phyloP scores from a whole-genome alignment of 2,329 filamentous ascomycete genomes.

The Volutella citrinella region DNA sequence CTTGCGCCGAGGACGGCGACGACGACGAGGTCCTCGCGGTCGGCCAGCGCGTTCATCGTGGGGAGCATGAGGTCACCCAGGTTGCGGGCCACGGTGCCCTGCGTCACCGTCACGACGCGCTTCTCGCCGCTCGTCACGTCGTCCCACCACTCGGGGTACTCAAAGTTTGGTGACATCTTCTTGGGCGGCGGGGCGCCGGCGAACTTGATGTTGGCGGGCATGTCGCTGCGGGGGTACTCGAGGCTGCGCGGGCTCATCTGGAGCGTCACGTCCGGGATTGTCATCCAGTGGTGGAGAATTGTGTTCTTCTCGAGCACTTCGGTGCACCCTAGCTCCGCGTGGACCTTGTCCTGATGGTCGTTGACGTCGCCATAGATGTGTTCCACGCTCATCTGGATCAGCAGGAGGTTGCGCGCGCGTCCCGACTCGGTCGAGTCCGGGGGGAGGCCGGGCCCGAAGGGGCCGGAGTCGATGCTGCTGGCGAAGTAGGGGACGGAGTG shows the following conservation, averaged over 20 bases:
- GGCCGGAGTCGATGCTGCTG: constrained; percentile 36
- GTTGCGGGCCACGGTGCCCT: constrained; percentile 42
- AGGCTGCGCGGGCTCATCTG: constrained; percentile 37
- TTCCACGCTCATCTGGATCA: constrained; percentile 21
- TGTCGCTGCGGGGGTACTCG: constrained; percentile 36
- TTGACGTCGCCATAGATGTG: constrained; percentile 21
- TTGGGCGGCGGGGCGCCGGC: constrained; percentile 39
- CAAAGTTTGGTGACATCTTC: constrained; percentile 23
- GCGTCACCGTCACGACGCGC: constrained; percentile 43
- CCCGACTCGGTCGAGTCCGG: constrained; percentile 36
- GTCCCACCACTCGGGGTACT: constrained; percentile 45
- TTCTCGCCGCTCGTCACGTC: constrained; percentile 32
- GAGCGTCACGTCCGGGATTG: constrained; percentile 31
- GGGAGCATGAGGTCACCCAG: constrained; percentile 43
- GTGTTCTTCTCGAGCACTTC: constrained; percentile 10
- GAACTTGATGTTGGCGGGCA: constrained; percentile 39
- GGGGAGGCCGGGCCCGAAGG: constrained; percentile 36
- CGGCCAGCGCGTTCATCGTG: constrained; percentile 39
- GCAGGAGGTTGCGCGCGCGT: constrained; percentile 29
- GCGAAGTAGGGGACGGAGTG: constrained; percentile 35
- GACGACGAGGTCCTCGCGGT: constrained; percentile 36
- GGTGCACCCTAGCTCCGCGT: constrained; percentile 29
- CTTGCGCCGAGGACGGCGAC: constrained; percentile 29
- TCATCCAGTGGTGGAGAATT: constrained; percentile 26
- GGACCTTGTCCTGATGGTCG: constrained; percentile 20